These are phyloP conservation scores for Huntiella decipiens DNA, from an alignment of 2,329 filamentous ascomycete species.

Conservation along the genomic window DNA sequence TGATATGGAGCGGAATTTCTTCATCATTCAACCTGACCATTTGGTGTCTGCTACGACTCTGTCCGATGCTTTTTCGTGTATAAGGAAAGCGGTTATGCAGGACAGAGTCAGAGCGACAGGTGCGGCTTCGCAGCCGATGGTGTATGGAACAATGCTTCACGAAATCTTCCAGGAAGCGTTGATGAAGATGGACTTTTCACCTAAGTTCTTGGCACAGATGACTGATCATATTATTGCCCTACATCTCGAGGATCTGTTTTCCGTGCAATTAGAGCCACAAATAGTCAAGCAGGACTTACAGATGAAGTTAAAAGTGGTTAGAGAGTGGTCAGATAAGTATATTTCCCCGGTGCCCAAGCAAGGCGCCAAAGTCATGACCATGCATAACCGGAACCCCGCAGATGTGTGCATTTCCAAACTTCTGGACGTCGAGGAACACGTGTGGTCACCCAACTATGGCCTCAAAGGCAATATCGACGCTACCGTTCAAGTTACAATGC, in stretches of 20 bases:
- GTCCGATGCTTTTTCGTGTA: conserved; percentile 87
- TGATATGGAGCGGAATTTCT: conserved; percentile 62
- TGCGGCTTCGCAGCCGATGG: conserved; percentile 57
- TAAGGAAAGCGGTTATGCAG: conserved; percentile 77
- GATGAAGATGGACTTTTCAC: conserved; percentile 64
- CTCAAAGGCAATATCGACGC: conserved; percentile 96
- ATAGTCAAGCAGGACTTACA: conserved; percentile 63
- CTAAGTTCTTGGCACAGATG: conserved; percentile 41
- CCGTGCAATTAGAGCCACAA: conserved; percentile 55
- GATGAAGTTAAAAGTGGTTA: conserved; percentile 66
- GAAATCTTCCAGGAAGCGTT: conserved; percentile 89
- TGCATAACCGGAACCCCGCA: conserved; percentile 51
- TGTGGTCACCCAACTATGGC: conserved; percentile 96
- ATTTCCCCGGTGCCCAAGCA: conserved; percentile 50
- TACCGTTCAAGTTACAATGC: conserved; percentile 73
- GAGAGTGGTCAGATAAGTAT: conserved; percentile 68
- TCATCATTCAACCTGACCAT: conserved; percentile 89
- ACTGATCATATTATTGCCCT: conserved; percentile 52
- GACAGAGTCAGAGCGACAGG: conserved; percentile 85
- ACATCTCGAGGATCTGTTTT: conserved; percentile 78
- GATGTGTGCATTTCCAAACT: conserved; percentile 81
- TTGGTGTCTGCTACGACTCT: conserved; percentile 88
- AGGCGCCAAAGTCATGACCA: conserved; percentile 56
- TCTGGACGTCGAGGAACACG: conserved; percentile 89
- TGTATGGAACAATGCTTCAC: conserved; percentile 87